phyloP scores from a whole-genome alignment of 768 basidiomycete species.

The Leccinellum rugosiceps region DNA sequence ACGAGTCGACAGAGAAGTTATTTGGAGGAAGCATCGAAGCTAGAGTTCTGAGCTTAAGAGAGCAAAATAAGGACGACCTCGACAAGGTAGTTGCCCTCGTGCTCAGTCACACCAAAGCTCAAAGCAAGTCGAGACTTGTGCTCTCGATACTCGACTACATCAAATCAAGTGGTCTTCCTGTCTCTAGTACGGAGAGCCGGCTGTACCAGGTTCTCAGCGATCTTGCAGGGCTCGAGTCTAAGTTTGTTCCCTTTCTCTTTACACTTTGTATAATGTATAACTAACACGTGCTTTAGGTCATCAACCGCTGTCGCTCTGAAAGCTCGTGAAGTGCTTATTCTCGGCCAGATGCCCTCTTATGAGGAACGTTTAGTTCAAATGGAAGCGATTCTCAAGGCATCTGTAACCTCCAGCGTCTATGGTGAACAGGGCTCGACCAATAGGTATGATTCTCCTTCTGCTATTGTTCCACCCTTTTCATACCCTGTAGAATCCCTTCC shows the following conservation, averaged over 20 bases:
- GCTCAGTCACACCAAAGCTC: slow-evolving; percentile 93
- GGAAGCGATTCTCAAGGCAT: slow-evolving; percentile 87
- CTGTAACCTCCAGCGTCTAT: slow-evolving; percentile 84
- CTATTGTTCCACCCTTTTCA: not conserved
- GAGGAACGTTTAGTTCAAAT: slow-evolving; percentile 93
- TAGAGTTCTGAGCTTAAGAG: slow-evolving; percentile 83
- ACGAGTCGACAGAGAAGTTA: slow-evolving; percentile 83
- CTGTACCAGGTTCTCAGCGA: slow-evolving; percentile 76
- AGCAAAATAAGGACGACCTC: slow-evolving; percentile 88
- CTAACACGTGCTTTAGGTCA: slow-evolving; percentile 48
- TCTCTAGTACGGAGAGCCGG: slow-evolving; percentile 69
- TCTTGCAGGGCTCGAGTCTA: slow-evolving; percentile 84
- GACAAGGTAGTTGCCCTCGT: slow-evolving; percentile 85
- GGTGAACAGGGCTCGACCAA: slow-evolving; percentile 72
- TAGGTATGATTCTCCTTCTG: slow-evolving; percentile 40
- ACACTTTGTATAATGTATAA: not conserved
- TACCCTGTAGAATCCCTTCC: slow-evolving; percentile 63
- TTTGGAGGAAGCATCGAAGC: slow-evolving; percentile 96
- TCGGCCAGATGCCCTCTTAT: slow-evolving; percentile 95
- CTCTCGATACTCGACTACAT: slow-evolving; percentile 86
- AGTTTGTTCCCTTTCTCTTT: slow-evolving; percentile 44
- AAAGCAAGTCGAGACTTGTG: slow-evolving; percentile 87
- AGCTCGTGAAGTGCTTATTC: slow-evolving; percentile 95
- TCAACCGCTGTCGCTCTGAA: slow-evolving; percentile 91
- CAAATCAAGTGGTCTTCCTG: slow-evolving; percentile 73